phyloP scores from a whole-genome alignment of 139 green algal species.

The Raphidocelis subcapitata region DNA sequence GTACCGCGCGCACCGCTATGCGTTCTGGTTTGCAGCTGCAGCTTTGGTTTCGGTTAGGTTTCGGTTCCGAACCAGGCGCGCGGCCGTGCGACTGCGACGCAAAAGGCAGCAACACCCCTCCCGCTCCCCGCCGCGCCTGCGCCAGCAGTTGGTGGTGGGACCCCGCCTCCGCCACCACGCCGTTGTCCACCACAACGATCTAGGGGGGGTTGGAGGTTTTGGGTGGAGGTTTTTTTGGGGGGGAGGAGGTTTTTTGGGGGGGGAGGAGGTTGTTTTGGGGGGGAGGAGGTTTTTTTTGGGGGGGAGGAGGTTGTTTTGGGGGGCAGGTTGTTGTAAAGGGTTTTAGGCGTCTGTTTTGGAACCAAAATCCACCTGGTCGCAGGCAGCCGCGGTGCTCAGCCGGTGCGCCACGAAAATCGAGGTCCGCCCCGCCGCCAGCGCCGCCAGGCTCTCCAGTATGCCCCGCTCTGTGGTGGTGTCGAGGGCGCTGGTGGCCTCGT shows the following conservation, averaged over 20 bases:
- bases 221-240: too few relatives aligned
- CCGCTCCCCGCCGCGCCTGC: not conserved
- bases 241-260: too few relatives aligned
- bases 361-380: conserved; percentile 53
- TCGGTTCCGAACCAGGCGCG: too few relatives aligned
- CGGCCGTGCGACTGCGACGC: not conserved
- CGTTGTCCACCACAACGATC: conserved; percentile 88
- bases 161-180: conserved; percentile 77
- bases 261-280: too few relatives aligned
- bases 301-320: too few relatives aligned
- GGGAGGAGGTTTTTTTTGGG: too few relatives aligned
- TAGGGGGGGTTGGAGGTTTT: not conserved
- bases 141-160: conserved; percentile 75
- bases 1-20: too few relatives aligned
- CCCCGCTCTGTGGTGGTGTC: conserved; percentile 78
- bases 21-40: too few relatives aligned
- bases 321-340: too few relatives aligned
- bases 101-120: not conserved
- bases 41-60: too few relatives aligned
- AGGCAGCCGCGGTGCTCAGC: conserved; percentile 86
- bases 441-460: conserved; percentile 55
- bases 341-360: too few relatives aligned
- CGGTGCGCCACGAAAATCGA: conserved; percentile 95
- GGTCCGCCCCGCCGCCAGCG: conserved; percentile 80
- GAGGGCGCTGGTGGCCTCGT: conserved; percentile 93